A percentile compares a stretch with the other conserved stretches of the same genome.
These are phyloP conservation scores for Blastomyces parvus DNA, from an alignment of 2,329 filamentous ascomycete species.

Conservation along the genomic window DNA sequence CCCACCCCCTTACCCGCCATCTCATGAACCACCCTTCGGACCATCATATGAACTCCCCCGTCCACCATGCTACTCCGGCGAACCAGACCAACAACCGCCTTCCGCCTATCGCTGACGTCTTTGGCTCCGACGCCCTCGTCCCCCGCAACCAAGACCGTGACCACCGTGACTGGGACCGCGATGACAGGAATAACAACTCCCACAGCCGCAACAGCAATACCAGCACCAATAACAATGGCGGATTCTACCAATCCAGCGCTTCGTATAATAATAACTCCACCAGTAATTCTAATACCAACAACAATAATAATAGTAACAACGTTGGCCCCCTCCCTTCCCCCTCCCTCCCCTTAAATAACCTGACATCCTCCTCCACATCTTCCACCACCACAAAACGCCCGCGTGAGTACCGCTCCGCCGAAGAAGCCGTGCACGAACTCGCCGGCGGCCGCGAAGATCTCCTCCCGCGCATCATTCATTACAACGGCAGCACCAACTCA, in stretches of 20 bases:
- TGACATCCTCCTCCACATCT: conserved; percentile 29
- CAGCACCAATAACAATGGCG: conserved; percentile 15
- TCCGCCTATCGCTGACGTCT: conserved; percentile 89
- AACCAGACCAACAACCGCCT: conserved; percentile 84
- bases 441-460: conserved; percentile 87
- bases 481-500: conserved; percentile 66
- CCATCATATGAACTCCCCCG: conserved; percentile 29
- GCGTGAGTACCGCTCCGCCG: conserved; percentile 87
- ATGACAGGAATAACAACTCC: conserved; percentile 12
- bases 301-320: conserved; percentile 46
- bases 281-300: conserved; percentile 2
- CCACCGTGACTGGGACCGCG: conserved; percentile 8
- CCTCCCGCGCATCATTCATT: conserved; percentile 87
- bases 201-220: conserved; percentile 11
- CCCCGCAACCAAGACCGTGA: conserved; percentile 31
- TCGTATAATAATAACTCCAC: conserved; percentile 31
- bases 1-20: conserved; percentile 66
- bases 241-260: conserved; percentile 46
- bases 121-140: conserved; percentile 63
- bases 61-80: conserved; percentile 78
- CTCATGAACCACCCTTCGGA: conserved; percentile 66
- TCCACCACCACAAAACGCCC: conserved; percentile 45
- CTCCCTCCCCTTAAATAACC: conserved; percentile 49
- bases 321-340: conserved; percentile 67
- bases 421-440: conserved; percentile 85